These are phyloP conservation scores for Blastobotrys persicus DNA, from an alignment of 1,139 yeast species.

Conservation along the genomic window DNA sequence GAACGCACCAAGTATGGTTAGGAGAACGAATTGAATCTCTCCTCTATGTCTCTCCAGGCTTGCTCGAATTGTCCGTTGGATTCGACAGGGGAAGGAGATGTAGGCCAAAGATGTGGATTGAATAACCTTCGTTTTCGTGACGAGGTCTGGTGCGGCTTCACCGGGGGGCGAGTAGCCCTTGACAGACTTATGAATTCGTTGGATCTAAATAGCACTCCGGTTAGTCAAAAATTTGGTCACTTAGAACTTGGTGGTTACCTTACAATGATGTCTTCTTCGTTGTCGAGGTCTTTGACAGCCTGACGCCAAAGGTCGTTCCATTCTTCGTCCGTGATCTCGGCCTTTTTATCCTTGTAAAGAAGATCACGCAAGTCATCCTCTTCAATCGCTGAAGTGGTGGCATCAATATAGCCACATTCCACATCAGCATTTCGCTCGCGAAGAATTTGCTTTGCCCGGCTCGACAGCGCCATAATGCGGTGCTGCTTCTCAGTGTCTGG, in stretches of 20 bases:
- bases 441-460: conserved; percentile 63
- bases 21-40: conserved; percentile 24
- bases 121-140: conserved; percentile 30
- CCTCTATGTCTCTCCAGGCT: conserved; percentile 35
- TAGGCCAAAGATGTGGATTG: conserved; percentile 38
- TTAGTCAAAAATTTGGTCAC: not conserved
- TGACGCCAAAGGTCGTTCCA: conserved; percentile 79
- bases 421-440: conserved; percentile 66
- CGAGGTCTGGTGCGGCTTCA: conserved; percentile 23
- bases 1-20: conserved; percentile 13
- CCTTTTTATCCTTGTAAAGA: conserved; percentile 31
- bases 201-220: conserved; percentile 22
- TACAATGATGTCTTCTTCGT: conserved; percentile 77
- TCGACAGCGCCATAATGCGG: conserved; percentile 62
- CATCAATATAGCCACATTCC: conserved; percentile 57
- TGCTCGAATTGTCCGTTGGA: conserved; percentile 29
- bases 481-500: conserved; percentile 75
- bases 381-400: conserved; percentile 37
- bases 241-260: conserved; percentile 54
- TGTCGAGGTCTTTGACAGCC: conserved; percentile 60
- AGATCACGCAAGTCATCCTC: conserved; percentile 31
- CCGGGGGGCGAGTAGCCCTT: conserved; percentile 25
- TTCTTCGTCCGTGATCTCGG: conserved; percentile 57
- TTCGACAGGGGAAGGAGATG: conserved; percentile 36
- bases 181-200: conserved; percentile 26